A percentile compares a stretch with the other conserved stretches of the same genome.
Evolutionary conservation across 2,329 filamentous ascomycete species (phyloP).

Genomic region (Didymella keratinophila): DNA sequence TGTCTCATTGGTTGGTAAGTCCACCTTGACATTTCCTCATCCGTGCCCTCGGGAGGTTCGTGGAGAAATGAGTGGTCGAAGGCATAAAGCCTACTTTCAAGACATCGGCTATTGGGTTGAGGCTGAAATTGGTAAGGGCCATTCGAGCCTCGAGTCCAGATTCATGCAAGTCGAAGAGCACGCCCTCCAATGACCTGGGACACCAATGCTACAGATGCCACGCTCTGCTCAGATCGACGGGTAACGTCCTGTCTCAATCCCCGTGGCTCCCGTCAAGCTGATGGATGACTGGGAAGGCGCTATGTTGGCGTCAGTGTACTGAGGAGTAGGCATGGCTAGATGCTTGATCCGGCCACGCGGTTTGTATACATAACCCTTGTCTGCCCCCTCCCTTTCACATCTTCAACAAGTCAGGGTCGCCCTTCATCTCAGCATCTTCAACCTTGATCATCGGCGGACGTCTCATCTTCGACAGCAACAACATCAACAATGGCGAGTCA

Average conservation of each 20-base stretch:
- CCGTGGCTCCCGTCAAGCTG: slow-evolving; percentile 8
- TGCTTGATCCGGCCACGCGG: background rate
- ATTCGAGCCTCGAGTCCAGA: slow-evolving; percentile 8
- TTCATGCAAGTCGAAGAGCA: slow-evolving; percentile 8
- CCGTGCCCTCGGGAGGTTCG: slow-evolving; percentile 7
- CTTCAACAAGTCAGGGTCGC: background rate
- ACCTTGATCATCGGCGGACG: background rate
- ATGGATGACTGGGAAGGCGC: slow-evolving; percentile 8
- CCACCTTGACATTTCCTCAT: slow-evolving; percentile 1
- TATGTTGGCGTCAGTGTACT: slow-evolving; percentile 4
- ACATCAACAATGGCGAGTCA: slow-evolving; percentile 12
- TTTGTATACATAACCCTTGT: slow-evolving; percentile 10
- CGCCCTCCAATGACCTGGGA: slow-evolving; percentile 2
- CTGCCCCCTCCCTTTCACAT: background rate
- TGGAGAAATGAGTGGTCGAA: background rate
- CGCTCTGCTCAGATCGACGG: slow-evolving; percentile 9
- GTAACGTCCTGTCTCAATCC: slow-evolving; percentile 2
- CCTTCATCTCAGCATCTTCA: background rate
- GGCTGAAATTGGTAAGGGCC: slow-evolving; percentile 4
- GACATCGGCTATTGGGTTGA: slow-evolving; percentile 15
- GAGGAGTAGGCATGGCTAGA: slow-evolving; percentile 17
- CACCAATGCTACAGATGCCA: slow-evolving; percentile 4
- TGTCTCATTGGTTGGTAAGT: slow-evolving; percentile 3
- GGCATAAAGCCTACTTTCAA: slow-evolving; percentile 13
- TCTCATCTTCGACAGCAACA: background rate